phyloP scores from a whole-genome alignment of 192 early-diverging fungal genomes.

The Entrophospora sp. region DNA sequence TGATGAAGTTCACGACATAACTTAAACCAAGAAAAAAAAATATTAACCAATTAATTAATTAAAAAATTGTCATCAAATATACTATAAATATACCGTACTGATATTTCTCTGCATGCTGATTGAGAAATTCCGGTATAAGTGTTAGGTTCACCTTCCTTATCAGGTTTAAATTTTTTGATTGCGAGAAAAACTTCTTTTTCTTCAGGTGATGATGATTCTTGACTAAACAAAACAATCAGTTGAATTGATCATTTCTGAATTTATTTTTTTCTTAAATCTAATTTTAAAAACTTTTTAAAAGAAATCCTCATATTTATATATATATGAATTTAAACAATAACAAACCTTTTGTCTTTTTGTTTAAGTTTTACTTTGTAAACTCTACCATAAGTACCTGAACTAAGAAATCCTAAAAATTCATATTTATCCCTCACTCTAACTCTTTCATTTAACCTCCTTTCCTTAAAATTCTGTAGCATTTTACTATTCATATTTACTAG shows the following conservation, averaged over 20 bases:
- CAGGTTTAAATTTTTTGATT: constrained; percentile 96
- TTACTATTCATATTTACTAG: no score
- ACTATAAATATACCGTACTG: constrained; percentile 48
- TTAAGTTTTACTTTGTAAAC: constrained; percentile 84
- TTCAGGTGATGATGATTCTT: constrained; percentile 5
- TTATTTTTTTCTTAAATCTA: not conserved
- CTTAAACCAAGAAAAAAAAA: constrained; percentile 19
- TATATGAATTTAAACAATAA: not conserved
- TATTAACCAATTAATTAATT: not conserved
- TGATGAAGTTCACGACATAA: constrained; percentile 85
- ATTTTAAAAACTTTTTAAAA: not conserved
- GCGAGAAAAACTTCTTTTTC: constrained; percentile 63
- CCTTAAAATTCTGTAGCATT: not conserved
- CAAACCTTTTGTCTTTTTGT: constrained; percentile 27
- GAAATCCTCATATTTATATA: not conserved
- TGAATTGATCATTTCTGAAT: not conserved
- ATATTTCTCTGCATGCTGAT: constrained; percentile 88
- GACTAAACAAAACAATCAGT: not conserved
- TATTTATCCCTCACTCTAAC: constrained; percentile 42
- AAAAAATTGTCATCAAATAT: not conserved
- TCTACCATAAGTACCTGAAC: constrained; percentile 92
- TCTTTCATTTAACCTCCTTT: not conserved
- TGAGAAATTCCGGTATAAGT: constrained; percentile 80
- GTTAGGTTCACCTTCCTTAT: constrained; percentile 78
- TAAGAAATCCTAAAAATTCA: constrained; percentile 83